These are phyloP conservation scores for Pyricularia sp. DNA, from an alignment of 2,329 filamentous ascomycete species.

Conservation along the genomic window DNA sequence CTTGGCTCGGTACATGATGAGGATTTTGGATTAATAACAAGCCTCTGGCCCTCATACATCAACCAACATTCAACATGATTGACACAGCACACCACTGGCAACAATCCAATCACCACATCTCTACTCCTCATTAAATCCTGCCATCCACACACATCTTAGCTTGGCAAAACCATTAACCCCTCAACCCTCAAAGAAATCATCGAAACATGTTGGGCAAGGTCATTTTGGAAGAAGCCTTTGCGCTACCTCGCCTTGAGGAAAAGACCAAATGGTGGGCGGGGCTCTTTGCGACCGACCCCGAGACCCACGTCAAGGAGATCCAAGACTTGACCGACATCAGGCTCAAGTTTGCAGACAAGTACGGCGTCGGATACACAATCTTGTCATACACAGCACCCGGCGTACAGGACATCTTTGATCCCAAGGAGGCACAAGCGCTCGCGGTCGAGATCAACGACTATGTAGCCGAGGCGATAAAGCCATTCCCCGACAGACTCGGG, in stretches of 20 bases:
- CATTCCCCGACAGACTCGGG: constrained; percentile 19
- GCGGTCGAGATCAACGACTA: constrained; percentile 22
- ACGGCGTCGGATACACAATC: constrained; percentile 27
- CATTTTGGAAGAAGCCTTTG: constrained; percentile 53
- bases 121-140: background rate
- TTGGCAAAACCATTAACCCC: too few species aligned
- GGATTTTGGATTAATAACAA: too few species aligned
- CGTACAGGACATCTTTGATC: constrained; percentile 19
- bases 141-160: background rate
- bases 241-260: constrained; percentile 47
- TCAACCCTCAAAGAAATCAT: too few species aligned
- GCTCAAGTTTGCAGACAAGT: constrained; percentile 31
- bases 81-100: background rate
- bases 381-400: constrained; percentile 23
- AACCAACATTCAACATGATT: background rate
- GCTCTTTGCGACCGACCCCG: constrained; percentile 48
- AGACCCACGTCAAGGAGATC: constrained; percentile 48
- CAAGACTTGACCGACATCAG: constrained; percentile 29
- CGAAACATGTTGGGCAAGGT: constrained; percentile 48
- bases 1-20: background rate
- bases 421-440: constrained; percentile 15
- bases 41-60: too few species aligned
- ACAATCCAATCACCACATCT: too few species aligned
- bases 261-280: constrained; percentile 52
- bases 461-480: constrained; percentile 15